Evolutionary conservation across 73 alveolate species (phyloP), one percentile per base, ranked within the genome.

Genomic region (Paramecium octaurelia): DNA sequence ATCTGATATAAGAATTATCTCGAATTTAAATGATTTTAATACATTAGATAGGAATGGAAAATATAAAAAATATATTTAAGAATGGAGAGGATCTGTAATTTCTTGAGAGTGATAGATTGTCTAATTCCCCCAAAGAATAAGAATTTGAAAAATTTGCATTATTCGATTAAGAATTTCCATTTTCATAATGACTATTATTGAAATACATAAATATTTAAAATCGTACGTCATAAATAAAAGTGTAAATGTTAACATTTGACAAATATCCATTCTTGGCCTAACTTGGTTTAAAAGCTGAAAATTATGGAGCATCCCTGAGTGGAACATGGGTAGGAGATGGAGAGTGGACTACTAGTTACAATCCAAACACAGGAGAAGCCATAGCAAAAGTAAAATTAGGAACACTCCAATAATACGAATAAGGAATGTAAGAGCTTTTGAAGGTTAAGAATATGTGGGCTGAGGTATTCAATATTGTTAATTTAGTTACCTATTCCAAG

Each of bases 301-400:
- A 96, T 92, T 69, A 21, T 18, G 98, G 98, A 4, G 86, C 94
- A 93, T 96, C 95, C 85, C 70, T 64, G 9, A 93, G 92, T 23
- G 99, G 97, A 21, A 57, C 95, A 73, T 96, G 99, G 99, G 60
- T 73, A 21, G 96, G 96, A n/a, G 71, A 71, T 24, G 99, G 98
- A 35, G 94, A 84, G 36, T 92, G 86, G 77, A 31, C 35, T 50
- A 43, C 64, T 70, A 40, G 96, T 31, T 69, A 84, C 23, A 96
- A 96, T 93, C 98, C 99, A 1, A 91, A 87, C 29, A 92, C 69
- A 44, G 92, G 92, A 48, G 95, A 83, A 58, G 92, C 64, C 34
- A 87, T 93, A 68, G 97, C 97, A 35, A 86, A 57, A 77, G 94
- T 92, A 34, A 93, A 91, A 86, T 58, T 88, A 24, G 98, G 94